Conservation (phyloP, 176 grass and related monocot genomes). For the Elaeis guineensis region DNA sequence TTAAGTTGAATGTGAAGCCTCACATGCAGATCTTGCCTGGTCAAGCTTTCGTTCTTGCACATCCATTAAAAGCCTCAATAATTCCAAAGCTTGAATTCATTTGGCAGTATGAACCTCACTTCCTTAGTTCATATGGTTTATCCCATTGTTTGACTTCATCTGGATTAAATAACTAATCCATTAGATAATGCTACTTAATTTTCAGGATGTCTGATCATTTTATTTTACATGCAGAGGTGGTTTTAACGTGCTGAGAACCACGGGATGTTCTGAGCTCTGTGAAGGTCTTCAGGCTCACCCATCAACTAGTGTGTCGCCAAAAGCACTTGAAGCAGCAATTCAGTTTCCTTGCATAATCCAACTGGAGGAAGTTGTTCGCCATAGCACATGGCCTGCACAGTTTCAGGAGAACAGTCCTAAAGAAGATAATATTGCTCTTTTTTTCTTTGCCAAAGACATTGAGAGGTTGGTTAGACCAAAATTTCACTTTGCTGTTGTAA, state of each 20-base stretch:
- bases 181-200: no score
- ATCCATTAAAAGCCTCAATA: no score
- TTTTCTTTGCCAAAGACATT: slow-evolving; percentile 91
- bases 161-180: no score
- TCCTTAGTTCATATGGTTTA: no score
- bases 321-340: slow-evolving; percentile 51
- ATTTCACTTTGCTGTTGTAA: no score
- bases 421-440: slow-evolving; percentile 68
- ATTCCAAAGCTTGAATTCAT: no score
- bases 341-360: slow-evolving; percentile 65
- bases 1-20: no score
- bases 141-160: no score
- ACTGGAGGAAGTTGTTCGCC: slow-evolving; percentile 82
- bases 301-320: slow-evolving; percentile 57
- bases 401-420: slow-evolving; percentile 63
- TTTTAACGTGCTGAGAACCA: slow-evolving; percentile 68
- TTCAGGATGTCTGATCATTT: no score
- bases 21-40: no score
- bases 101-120: no score
- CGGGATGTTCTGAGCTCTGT: slow-evolving; percentile 43
- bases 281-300: slow-evolving; percentile 96
- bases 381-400: slow-evolving; percentile 60
- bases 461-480: slow-evolving; percentile 41
- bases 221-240: slow-evolving; percentile 51
- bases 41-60: no score